Conservation (phyloP, 768 basidiomycete genomes). For the Erythrobasidium yunnanense region DNA sequence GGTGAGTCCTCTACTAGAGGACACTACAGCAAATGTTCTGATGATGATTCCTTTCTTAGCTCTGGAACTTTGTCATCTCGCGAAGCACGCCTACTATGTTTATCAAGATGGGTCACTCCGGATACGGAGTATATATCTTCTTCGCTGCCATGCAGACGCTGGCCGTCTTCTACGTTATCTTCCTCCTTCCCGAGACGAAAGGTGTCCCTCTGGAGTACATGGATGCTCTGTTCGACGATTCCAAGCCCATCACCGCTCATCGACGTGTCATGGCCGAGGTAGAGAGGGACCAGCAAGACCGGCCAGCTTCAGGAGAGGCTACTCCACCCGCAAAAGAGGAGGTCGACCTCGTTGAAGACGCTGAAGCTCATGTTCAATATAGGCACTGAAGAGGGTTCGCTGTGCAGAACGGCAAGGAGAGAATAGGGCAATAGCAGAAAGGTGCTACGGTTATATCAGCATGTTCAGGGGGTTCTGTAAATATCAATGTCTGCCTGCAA, state of each 20-base stretch:
- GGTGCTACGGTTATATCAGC: too few species aligned
- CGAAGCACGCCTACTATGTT: conserved; percentile 41
- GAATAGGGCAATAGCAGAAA: too few species aligned
- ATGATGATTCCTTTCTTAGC: conserved; percentile 14
- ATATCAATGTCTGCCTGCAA: too few species aligned
- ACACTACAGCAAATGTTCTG: background rate
- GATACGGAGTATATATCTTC: background rate
- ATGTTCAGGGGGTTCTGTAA: too few species aligned
- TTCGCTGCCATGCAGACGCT: conserved; percentile 31
- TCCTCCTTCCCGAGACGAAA: conserved; percentile 17
- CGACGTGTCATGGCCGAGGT: background rate
- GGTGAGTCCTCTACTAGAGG: background rate
- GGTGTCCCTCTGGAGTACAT: conserved; percentile 5
- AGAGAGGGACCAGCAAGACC: background rate
- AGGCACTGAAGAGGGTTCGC: too few species aligned
- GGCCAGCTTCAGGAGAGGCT: too few species aligned
- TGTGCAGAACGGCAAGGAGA: too few species aligned
- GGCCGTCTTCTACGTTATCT: conserved; percentile 45
- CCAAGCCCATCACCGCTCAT: background rate
- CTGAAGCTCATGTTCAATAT: too few species aligned
- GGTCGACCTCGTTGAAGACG: too few species aligned
- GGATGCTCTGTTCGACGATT: background rate
- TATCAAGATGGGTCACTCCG: conserved; percentile 32
- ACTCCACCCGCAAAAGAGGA: too few species aligned
- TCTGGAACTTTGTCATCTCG: conserved; percentile 38